Evolutionary conservation across 2,329 filamentous ascomycete genomes (phyloP).

Genomic region (Cordyceps javanica): DNA sequence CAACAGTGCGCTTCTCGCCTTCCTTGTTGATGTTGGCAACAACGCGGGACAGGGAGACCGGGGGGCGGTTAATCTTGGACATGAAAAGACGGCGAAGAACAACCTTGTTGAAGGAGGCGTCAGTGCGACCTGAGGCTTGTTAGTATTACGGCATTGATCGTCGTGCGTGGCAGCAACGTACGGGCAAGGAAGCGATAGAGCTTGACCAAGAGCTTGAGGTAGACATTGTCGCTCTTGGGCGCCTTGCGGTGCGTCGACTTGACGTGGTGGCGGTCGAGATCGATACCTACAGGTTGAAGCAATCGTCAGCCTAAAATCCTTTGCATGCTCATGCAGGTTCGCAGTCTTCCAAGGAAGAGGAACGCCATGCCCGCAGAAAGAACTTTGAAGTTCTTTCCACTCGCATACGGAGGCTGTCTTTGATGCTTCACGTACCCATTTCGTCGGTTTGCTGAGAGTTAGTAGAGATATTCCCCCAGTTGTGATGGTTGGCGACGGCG

Average conservation of each 20-base stretch:
- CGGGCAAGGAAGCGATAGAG: conserved; percentile 94
- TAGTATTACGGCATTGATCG: background rate
- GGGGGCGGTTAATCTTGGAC: conserved; percentile 96
- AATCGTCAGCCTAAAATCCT: conserved; percentile 57
- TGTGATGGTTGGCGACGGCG: conserved; percentile 35
- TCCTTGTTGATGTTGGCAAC: conserved; percentile 61
- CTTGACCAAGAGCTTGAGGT: conserved; percentile 96
- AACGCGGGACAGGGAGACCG: conserved; percentile 91
- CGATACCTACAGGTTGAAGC: conserved; percentile 56
- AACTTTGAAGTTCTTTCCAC: conserved; percentile 30
- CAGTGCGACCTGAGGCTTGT: conserved; percentile 69
- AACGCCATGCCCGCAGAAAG: conserved; percentile 13
- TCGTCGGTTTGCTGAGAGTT: conserved; percentile 37
- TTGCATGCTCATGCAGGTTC: conserved; percentile 54
- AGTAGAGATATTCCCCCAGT: conserved; percentile 14
- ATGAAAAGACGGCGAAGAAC: conserved; percentile 96
- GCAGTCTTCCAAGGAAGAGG: conserved; percentile 19
- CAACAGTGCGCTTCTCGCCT: conserved; percentile 76
- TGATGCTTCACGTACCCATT: conserved; percentile 53
- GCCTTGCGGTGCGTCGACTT: conserved; percentile 78
- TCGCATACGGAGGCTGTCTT: conserved; percentile 43
- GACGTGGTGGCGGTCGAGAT: conserved; percentile 65
- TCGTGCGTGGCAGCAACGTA: conserved; percentile 45
- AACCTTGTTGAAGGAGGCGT: conserved; percentile 97
- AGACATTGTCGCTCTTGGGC: conserved; percentile 97